Percentiles rank a stretch among this genome's conserved stretches.
phyloP scores from a whole-genome alignment of 2,329 filamentous ascomycete genomes.

The Magnaporthiopsis rhizophila region DNA sequence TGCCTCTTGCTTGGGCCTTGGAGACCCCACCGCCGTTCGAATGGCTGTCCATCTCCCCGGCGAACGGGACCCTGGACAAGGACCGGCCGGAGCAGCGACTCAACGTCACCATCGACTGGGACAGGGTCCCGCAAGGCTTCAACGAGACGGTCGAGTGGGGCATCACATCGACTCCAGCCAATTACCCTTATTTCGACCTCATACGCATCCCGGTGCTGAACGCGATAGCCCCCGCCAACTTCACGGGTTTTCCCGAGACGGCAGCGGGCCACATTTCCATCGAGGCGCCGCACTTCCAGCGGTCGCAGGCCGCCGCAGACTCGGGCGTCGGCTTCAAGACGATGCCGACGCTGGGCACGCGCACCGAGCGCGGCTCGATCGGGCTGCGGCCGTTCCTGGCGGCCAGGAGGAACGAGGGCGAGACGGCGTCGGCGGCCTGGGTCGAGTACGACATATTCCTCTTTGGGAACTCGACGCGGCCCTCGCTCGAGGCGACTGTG shows the following conservation, averaged over 20 bases:
- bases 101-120: conserved; percentile 49
- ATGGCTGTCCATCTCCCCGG: conserved; percentile 44
- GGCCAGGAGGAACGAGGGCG: conserved; percentile 29
- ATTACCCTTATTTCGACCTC: conserved; percentile 31
- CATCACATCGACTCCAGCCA: conserved; percentile 34
- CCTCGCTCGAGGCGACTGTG: conserved; percentile 20
- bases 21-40: conserved; percentile 25
- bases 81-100: conserved; percentile 31
- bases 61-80: conserved; percentile 20
- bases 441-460: conserved; percentile 35
- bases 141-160: conserved; percentile 43
- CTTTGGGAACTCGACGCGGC: conserved; percentile 8
- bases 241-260: conserved; percentile 55
- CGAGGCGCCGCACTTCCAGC: conserved; percentile 43
- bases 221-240: conserved; percentile 39
- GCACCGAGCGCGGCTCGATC: conserved; percentile 46
- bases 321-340: conserved; percentile 35
- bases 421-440: conserved; percentile 42
- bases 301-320: conserved; percentile 41
- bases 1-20: conserved; percentile 26
- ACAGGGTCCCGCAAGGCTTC: conserved; percentile 11
- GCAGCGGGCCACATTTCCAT: conserved; percentile 46
- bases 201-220: conserved; percentile 48
- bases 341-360: conserved; percentile 16
- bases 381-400: conserved; percentile 42